phyloP scores from a whole-genome alignment of 1,139 yeast genomes.

The Candida tropicalis region DNA sequence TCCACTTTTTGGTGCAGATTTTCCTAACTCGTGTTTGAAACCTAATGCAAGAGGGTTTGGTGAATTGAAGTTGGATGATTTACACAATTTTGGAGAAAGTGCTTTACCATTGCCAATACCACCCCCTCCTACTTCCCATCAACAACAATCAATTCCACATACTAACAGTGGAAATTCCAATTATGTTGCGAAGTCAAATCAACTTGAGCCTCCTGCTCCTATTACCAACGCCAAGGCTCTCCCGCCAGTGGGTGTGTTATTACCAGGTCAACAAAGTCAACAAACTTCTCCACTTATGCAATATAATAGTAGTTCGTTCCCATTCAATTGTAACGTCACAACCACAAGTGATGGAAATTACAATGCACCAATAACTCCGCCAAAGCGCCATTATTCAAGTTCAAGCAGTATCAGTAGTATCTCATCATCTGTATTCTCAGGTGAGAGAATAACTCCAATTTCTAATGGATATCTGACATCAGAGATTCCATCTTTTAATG shows the following conservation, averaged over 20 bases:
- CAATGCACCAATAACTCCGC: conserved; percentile 5
- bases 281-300: not conserved
- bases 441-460: conserved; percentile 4
- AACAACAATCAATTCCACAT: not conserved
- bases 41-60: conserved; percentile 75
- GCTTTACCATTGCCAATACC: conserved; percentile 14
- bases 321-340: not conserved
- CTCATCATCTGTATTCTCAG: conserved; percentile 12
- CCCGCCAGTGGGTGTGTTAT: conserved; percentile 12
- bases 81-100: conserved; percentile 23
- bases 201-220: too few species aligned
- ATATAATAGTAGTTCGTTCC: not conserved
- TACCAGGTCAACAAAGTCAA: conserved; percentile 7
- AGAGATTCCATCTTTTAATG: conserved; percentile 17
- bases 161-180: too few species aligned
- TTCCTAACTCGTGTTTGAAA: conserved; percentile 68
- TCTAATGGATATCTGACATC: conserved; percentile 3
- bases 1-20: conserved; percentile 77
- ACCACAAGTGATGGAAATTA: not conserved
- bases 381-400: conserved; percentile 6
- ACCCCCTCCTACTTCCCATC: not conserved
- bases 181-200: not conserved
- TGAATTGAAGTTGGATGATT: conserved; percentile 48
- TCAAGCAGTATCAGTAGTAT: conserved; percentile 11
- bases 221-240: not conserved